phyloP scores from a whole-genome alignment of 2,329 filamentous ascomycete genomes.

The Penicillium sp. region DNA sequence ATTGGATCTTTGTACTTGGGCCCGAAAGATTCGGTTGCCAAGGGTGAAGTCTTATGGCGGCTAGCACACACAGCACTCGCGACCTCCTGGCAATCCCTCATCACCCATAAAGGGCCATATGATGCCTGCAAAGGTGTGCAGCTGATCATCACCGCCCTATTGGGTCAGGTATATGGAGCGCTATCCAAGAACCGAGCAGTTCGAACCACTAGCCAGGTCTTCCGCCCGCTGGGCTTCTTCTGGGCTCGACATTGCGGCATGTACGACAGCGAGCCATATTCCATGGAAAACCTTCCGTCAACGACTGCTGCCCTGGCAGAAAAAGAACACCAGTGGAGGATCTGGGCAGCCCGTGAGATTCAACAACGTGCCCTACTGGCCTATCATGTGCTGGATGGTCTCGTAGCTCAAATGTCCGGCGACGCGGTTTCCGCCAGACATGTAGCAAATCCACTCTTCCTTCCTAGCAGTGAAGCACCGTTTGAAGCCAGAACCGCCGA shows the following conservation, averaged over 20 bases:
- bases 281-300: constrained; percentile 36
- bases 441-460: constrained; percentile 42
- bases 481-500: constrained; percentile 45
- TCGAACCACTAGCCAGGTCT: constrained; percentile 47
- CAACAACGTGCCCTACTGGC: constrained; percentile 48
- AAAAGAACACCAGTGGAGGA: constrained; percentile 45
- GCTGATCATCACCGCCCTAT: constrained; percentile 44
- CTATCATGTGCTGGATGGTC: constrained; percentile 48
- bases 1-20: constrained; percentile 50
- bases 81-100: constrained; percentile 50
- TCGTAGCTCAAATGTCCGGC: constrained; percentile 47
- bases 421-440: constrained; percentile 47
- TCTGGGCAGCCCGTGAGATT: constrained; percentile 47
- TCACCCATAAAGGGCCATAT: constrained; percentile 45
- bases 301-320: constrained; percentile 32
- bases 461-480: constrained; percentile 43
- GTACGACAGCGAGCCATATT: constrained; percentile 40
- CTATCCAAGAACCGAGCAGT: constrained; percentile 47
- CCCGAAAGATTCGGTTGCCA: constrained; percentile 45
- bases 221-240: constrained; percentile 47
- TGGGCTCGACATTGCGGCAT: constrained; percentile 51
- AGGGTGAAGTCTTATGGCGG: constrained; percentile 49
- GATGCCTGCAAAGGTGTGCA: constrained; percentile 49
- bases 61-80: constrained; percentile 48
- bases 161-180: constrained; percentile 47